These are phyloP conservation scores for Bacterosira constricta DNA, from an alignment of 108 stramenopile genomes.

Conservation along the genomic window DNA sequence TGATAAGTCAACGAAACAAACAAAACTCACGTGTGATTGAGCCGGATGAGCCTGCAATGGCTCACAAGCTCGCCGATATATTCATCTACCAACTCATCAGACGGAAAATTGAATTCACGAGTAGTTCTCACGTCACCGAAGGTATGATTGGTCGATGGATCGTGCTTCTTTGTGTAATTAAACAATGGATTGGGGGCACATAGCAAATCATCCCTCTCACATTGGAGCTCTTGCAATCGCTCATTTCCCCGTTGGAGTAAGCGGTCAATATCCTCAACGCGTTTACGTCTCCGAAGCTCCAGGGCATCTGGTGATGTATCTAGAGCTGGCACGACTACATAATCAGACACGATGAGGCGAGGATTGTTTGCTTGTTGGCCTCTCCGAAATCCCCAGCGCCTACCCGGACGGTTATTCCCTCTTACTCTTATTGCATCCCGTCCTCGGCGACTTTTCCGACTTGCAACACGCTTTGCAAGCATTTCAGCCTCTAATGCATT, in stretches of 20 bases:
- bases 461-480: conserved; percentile 26
- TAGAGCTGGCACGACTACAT: conserved; percentile 35
- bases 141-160: conserved; percentile 42
- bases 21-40: conserved; percentile 75
- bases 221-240: conserved; percentile 69
- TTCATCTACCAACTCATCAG: conserved; percentile 79
- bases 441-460: conserved; percentile 15
- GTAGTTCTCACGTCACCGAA: conserved; percentile 41
- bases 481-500: conserved; percentile 42
- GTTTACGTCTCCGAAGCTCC: conserved; percentile 54
- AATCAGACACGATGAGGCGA: conserved; percentile 13
- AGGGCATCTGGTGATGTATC: conserved; percentile 50
- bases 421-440: neutral
- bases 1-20: neutral
- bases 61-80: conserved; percentile 82
- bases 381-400: conserved; percentile 52
- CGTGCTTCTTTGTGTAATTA: conserved; percentile 72
- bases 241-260: conserved; percentile 60
- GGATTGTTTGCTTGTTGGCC: neutral
- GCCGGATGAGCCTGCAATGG: conserved; percentile 57
- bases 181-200: conserved; percentile 83
- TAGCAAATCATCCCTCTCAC: conserved; percentile 85
- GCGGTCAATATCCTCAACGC: conserved; percentile 80
- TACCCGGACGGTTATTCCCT: conserved; percentile 8
- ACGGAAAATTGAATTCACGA: conserved; percentile 80